Evolutionary conservation across 1,284 basidiomycete species (phyloP).

Genomic region (Ceratorhiza oryzae-sativae): DNA sequence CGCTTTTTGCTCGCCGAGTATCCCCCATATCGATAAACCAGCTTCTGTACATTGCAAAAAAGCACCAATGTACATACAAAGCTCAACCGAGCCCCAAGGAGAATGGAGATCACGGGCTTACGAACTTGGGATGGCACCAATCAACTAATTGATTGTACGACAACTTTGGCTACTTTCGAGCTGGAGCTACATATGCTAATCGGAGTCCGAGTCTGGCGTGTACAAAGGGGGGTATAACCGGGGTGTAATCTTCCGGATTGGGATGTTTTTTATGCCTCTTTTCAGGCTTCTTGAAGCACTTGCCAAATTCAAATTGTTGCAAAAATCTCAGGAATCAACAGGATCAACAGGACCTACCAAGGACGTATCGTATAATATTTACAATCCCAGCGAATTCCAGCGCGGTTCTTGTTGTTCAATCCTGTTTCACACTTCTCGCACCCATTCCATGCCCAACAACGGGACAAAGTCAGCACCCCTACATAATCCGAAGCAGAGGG

Average conservation of each 20-base stretch:
- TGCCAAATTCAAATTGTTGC: neutral
- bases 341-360: neutral
- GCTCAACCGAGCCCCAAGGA: slow-evolving; percentile 13
- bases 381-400: slow-evolving; percentile 20
- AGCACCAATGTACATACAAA: neutral
- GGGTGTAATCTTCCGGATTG: slow-evolving; percentile 9
- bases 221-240: slow-evolving; percentile 13
- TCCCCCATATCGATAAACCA: neutral
- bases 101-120: neutral
- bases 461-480: slow-evolving; percentile 8
- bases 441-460: slow-evolving; percentile 10
- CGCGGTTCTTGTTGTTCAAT: slow-evolving; percentile 11
- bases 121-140: neutral
- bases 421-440: neutral
- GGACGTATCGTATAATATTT: neutral
- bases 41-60: neutral
- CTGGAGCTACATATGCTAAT: neutral
- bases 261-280: slow-evolving; percentile 31
- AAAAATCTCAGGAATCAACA: neutral
- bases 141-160: neutral
- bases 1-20: neutral
- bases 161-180: neutral
- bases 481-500: neutral
- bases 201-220: neutral
- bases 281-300: slow-evolving; percentile 30